Base-by-base conservation (phyloP, 345 rosid species). In the Lumnitzera racemosa region DNA sequence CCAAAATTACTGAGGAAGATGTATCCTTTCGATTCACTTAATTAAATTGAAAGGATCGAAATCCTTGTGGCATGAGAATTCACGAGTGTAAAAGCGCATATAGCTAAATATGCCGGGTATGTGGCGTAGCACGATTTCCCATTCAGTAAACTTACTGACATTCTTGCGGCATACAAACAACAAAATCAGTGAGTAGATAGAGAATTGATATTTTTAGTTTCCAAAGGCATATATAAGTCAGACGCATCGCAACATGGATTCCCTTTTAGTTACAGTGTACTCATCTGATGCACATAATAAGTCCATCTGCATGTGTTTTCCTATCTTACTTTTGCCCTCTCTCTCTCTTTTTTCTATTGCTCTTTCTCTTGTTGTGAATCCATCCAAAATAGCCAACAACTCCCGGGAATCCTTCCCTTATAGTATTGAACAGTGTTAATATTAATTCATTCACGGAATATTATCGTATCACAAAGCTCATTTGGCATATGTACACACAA, bases 211-310 rank as follows among this genome's bases (percentile, higher is more conserved):
- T 63, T 54, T 51, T 50, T 3, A 52, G 56, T 64, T 69, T 70
- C 49, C 68, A 55, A 46, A 67, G 70, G 29, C 61, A 66, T 47
- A 70, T 60, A 70, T 60, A 70, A 61, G 82, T 76, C 88, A 76
- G 88, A 84, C 68, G 70, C 77, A 81, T 77, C 81, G 67, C 69
- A 88, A 84, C 91, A 74, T 83, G 51, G 83, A 81, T 81, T 66
- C 83, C 84, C 87, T 88, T 83, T 82, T 82, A 36, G 43, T 61
- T 72, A 68, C 72, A 79, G 74, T 78, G 67, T 51, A 24, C 59
- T 41, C 8, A 41, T 20, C 25, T 53, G 47, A 15, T 60, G 5
- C 43, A 36, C 43, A 36, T 36, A 29, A 64, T 63, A 80, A 77
- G 60, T 70, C 82, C 86, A 84, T 71, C n/a, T 66, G 55, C 73